Evolutionary conservation across 192 early-diverging fungal genomes (phyloP), one percentile per base, ranked within the genome.

Genomic region (Coemansia sp.): DNA sequence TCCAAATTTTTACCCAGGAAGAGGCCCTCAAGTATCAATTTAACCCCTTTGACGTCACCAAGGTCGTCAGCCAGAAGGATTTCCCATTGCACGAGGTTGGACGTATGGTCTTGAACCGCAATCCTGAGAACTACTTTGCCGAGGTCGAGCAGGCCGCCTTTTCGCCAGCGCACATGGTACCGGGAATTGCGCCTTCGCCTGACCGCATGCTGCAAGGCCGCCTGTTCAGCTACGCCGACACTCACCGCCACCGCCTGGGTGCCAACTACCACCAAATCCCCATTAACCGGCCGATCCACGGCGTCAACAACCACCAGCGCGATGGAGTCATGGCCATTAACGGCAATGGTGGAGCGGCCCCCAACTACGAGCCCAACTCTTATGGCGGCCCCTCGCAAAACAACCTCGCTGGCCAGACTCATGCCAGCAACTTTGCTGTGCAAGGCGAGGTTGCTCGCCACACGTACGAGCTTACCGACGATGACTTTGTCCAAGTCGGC

Each of bases 121-220:
- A 91, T 83, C 88, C 88, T 0, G 85, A 87, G 61, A 90, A 94
- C 80, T 92, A 90, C 82, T 91, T 91, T 82, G 86, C 90, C 57
- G 90, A 94, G 69, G 86, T 86, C 39, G 92, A 94, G 73, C 92
- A 94, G 72, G 81, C 82, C 11, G 90, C 90, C 2, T 91, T 94
- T 82, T 85, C 81, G 54, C 90, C 90, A 5, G 85, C 88, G 34
- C 83, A 89, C 67, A 75, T 91, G 72, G 84, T 91, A 33, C 91
- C 91, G 9, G 92, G 92, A 57, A 88, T 92, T 67, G 88, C 87
- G n/a, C 82, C 87, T 37, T 81, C 87, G 19, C 82, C 84, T 50
- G 92, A 94, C 77, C 86, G 83, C 72, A 88, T 94, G 85, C 79
- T 94, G 58, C 91, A 94, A 72, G 88, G 88, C 33, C 88, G 92